Conservation (phyloP, 179 eudicot species). For the Kewa caespitosa region DNA sequence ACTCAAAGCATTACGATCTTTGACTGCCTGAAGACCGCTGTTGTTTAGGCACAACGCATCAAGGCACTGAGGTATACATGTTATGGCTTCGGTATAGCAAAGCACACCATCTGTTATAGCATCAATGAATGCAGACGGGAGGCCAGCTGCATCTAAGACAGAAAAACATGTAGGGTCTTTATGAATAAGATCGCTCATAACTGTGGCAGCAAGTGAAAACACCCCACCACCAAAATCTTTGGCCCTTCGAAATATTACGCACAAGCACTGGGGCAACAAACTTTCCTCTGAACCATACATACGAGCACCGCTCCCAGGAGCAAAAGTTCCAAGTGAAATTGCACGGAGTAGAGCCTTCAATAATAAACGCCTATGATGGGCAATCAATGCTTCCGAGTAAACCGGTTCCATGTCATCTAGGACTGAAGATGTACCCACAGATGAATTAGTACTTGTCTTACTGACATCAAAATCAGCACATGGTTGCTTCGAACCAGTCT, state of each 20-base stretch:
- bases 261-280: conserved; percentile 82
- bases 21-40: conserved; percentile 91
- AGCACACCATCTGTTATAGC: conserved; percentile 88
- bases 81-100: conserved; percentile 91
- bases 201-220: conserved; percentile 92
- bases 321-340: conserved; percentile 93
- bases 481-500: conserved; percentile 50
- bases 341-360: conserved; percentile 95
- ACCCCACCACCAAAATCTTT: conserved; percentile 99
- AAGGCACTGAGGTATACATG: conserved; percentile 96
- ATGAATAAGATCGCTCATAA: conserved; percentile 94
- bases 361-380: conserved; percentile 77
- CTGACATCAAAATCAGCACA: conserved; percentile 42
- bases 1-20: conserved; percentile 83
- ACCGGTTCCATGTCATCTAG: conserved; percentile 68
- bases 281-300: conserved; percentile 92
- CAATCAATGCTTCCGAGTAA: conserved; percentile 83
- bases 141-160: conserved; percentile 81
- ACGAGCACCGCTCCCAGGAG: conserved; percentile 83
- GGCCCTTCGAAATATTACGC: conserved; percentile 79
- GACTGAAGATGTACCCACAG: conserved; percentile 40
- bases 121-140: conserved; percentile 85
- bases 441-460: conserved; percentile 30
- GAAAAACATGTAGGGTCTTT: conserved; percentile 93
- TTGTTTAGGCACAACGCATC: conserved; percentile 94